Conservation (phyloP, 305 asterid genomes). For the Ajuga reptans region DNA sequence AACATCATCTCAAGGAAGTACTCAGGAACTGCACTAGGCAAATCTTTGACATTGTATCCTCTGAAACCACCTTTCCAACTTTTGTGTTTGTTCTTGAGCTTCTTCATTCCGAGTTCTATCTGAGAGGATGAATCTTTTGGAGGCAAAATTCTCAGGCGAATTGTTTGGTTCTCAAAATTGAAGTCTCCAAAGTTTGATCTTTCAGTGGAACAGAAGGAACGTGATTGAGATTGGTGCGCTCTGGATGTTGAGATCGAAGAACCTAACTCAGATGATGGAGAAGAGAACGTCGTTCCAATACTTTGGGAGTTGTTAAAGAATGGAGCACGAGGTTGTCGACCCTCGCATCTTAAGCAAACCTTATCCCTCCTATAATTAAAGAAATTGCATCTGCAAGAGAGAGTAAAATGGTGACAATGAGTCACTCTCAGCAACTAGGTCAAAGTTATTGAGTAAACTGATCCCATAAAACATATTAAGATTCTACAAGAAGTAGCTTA, state of each 20-base stretch:
- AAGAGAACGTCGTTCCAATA: slow-evolving; percentile 20
- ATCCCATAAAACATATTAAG: neutral
- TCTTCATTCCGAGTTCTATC: slow-evolving; percentile 19
- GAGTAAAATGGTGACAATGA: neutral
- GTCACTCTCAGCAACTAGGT: slow-evolving; percentile 6
- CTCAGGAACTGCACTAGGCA: slow-evolving; percentile 51
- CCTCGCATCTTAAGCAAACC: slow-evolving; percentile 75
- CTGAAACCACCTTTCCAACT: slow-evolving; percentile 64
- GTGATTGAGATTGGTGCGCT: slow-evolving; percentile 20
- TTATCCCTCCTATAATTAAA: slow-evolving; percentile 68
- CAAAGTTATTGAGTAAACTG: neutral
- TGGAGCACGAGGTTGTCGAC: slow-evolving; percentile 50
- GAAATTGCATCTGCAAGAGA: slow-evolving; percentile 60
- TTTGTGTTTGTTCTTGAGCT: slow-evolving; percentile 44
- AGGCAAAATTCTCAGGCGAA: slow-evolving; percentile 20
- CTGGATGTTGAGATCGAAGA: slow-evolving; percentile 17
- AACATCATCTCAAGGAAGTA: slow-evolving; percentile 76
- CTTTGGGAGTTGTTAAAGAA: slow-evolving; percentile 25
- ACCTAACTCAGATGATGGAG: slow-evolving; percentile 17
- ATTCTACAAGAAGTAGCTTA: slow-evolving; percentile 31
- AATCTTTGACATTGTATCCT: slow-evolving; percentile 60
- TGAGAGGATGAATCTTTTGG: slow-evolving; percentile 23
- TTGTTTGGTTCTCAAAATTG: slow-evolving; percentile 23
- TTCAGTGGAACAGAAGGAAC: slow-evolving; percentile 36
- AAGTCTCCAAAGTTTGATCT: slow-evolving; percentile 20